Conservation (phyloP, 805 yeast genomes). For the Zygoascus bituminiphila region DNA sequence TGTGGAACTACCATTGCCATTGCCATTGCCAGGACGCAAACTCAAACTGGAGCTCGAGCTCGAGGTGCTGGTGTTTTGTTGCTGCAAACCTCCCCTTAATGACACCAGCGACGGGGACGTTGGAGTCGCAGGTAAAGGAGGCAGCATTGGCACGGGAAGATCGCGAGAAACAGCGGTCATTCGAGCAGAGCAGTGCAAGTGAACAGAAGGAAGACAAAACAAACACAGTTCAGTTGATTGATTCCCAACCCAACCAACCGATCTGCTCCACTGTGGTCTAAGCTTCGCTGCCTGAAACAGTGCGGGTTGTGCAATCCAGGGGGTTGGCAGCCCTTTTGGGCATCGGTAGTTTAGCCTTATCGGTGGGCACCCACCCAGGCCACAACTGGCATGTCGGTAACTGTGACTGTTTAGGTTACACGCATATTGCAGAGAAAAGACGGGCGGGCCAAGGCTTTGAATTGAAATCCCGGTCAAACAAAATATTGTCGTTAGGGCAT, state of each 20-base stretch:
- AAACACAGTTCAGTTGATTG: neutral
- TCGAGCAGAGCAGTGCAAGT: neutral
- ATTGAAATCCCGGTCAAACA: too few relatives aligned
- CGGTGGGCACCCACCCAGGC: too few relatives aligned
- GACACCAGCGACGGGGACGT: neutral
- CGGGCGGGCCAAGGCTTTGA: too few relatives aligned
- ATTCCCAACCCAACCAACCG: neutral
- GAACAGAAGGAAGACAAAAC: neutral
- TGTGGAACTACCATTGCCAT: too few relatives aligned
- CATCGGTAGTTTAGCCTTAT: too few relatives aligned
- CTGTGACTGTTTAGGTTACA: too few relatives aligned
- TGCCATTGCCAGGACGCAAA: too few relatives aligned
- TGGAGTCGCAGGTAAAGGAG: constrained; percentile 9
- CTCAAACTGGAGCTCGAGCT: too few relatives aligned
- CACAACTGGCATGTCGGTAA: too few relatives aligned
- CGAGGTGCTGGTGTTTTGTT: neutral
- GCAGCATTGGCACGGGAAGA: constrained; percentile 7
- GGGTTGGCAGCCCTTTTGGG: too few relatives aligned
- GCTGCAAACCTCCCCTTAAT: neutral
- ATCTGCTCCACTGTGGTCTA: neutral
- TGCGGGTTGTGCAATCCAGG: neutral
- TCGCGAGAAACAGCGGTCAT: neutral
- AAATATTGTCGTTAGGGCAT: too few relatives aligned
- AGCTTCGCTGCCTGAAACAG: neutral
- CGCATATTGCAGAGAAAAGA: too few relatives aligned